These are phyloP conservation scores for Ceratonia siliqua DNA, from an alignment of 306 rosid genomes.

Conservation along the genomic window DNA sequence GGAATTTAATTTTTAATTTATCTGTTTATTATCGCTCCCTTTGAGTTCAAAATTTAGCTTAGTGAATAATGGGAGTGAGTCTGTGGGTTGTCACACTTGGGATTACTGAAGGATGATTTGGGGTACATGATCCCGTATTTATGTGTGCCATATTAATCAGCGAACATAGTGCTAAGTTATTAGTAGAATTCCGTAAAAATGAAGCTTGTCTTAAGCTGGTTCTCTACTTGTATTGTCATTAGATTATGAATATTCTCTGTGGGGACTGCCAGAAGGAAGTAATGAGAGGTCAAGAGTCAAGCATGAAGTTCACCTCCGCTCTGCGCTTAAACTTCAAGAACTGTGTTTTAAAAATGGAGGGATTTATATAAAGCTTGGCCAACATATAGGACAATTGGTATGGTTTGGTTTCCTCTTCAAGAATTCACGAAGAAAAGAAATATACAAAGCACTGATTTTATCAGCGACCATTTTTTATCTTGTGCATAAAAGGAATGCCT, in stretches of 20 bases:
- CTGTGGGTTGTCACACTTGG: not conserved
- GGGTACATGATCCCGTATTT: conserved; percentile 1
- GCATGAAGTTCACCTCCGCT: conserved; percentile 88
- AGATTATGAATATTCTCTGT: conserved; percentile 85
- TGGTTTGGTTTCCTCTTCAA: conserved; percentile 27
- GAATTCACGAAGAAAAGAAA: conserved; percentile 12
- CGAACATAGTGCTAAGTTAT: not conserved
- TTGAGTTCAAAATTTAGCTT: not conserved
- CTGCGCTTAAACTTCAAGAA: conserved; percentile 81
- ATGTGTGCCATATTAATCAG: not conserved
- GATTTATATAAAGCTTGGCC: conserved; percentile 93
- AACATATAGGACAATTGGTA: conserved; percentile 95
- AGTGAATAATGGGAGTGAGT: conserved; percentile 10
- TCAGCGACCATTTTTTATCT: not conserved
- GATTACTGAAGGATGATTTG: conserved; percentile 10
- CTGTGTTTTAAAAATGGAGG: conserved; percentile 94
- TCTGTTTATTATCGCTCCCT: not conserved
- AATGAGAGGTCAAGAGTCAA: conserved; percentile 58
- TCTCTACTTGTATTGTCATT: conserved; percentile 22
- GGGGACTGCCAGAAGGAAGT: conserved; percentile 83
- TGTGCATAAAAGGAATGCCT: not conserved
- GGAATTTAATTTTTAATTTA: not conserved
- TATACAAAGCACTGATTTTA: conserved; percentile 9
- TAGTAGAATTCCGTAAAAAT: not conserved
- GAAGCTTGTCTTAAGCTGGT: conserved; percentile 28